These are phyloP conservation scores for Zoysia japonica DNA, from an alignment of 176 grass and related monocot genomes.

Conservation along the genomic window DNA sequence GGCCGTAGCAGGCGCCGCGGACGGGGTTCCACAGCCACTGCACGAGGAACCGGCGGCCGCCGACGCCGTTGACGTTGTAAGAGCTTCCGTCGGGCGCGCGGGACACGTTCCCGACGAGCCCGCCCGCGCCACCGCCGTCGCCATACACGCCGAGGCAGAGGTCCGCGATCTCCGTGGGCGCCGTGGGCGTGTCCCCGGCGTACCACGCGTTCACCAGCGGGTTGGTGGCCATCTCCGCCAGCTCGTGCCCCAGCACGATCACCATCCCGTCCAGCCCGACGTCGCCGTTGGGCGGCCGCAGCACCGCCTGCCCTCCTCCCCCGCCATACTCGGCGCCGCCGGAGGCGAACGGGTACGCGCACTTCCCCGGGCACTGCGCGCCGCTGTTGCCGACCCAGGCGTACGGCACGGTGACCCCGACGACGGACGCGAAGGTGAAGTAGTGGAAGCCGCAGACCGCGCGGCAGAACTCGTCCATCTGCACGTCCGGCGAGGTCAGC, in stretches of 20 bases:
- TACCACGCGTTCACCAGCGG: constrained; percentile 87
- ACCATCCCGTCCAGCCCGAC: constrained; percentile 76
- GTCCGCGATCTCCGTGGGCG: constrained; percentile 89
- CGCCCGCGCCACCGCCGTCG: constrained; percentile 64
- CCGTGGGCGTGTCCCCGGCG: constrained; percentile 73
- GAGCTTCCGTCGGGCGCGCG: constrained; percentile 45
- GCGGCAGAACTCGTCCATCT: constrained; percentile 80
- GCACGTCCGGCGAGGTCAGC: constrained; percentile 77
- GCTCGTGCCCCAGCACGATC: constrained; percentile 74
- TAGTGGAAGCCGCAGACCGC: constrained; percentile 90
- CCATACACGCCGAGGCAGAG: constrained; percentile 82
- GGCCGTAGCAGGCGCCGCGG: constrained; percentile 62
- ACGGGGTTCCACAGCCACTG: constrained; percentile 89
- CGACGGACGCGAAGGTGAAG: constrained; percentile 75
- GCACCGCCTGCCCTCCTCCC: constrained; percentile 32
- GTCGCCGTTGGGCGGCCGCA: constrained; percentile 77
- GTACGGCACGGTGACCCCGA: constrained; percentile 78
- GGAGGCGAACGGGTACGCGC: constrained; percentile 76
- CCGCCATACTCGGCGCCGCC: constrained; percentile 33
- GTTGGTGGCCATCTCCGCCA: constrained; percentile 75
- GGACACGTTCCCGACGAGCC: constrained; percentile 67
- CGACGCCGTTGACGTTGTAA: constrained; percentile 77
- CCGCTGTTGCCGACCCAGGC: constrained; percentile 88
- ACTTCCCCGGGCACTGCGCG: constrained; percentile 72
- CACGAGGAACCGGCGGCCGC: constrained; percentile 74